Base-by-base conservation (phyloP, 202 grass and related monocot species). In the Brachypodium distachyon region DNA sequence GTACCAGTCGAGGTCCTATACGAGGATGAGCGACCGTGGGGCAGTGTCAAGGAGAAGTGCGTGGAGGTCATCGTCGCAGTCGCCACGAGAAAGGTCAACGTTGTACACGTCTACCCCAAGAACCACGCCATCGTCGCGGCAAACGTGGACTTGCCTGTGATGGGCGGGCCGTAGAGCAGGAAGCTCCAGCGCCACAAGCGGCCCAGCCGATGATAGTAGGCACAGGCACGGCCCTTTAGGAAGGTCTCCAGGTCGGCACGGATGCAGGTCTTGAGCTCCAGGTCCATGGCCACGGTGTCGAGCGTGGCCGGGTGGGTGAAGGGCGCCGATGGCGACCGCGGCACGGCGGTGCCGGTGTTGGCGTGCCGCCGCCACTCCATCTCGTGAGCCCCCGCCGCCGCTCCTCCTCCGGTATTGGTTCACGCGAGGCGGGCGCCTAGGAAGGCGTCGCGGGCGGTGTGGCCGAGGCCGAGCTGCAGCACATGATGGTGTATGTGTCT, bases 131-230 rank as follows among this genome's bases (percentile, higher is more conserved):
- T 93, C 1, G 91, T 92, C 0, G 96, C 96, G 1, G 84, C 96
- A 70, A 99, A 99, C 1, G 91, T 90, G 64, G 96, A 93, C 68
- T 99, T 99, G 37, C 96, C 91, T 6, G 96, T 95, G 44, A 91
- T 92, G 6, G 87, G 78, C 0, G 80, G 62, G 1, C 96, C 96
- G 77, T 92, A 87, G 55, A 99, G 92, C 19, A 99, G 92, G 74
- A 95, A 99, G 85, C 96, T 99, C 64, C 96, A 83, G 10, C 96
- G 92, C 96, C 96, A 99, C 0, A 90, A 89, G 66, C 96, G 87
- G 33, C 96, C 92, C 1, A 99, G 87, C 7, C 83, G 89, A 76
- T 95, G 92, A 70, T 95, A 99, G 82, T 95, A 99, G 0, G 77
- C n/a, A n/a, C n/a, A n/a, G n/a, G n/a, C 74, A 27, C 85, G 85